These are phyloP conservation scores for Naematelia encephala DNA, from an alignment of 768 basidiomycete species.

Conservation along the genomic window DNA sequence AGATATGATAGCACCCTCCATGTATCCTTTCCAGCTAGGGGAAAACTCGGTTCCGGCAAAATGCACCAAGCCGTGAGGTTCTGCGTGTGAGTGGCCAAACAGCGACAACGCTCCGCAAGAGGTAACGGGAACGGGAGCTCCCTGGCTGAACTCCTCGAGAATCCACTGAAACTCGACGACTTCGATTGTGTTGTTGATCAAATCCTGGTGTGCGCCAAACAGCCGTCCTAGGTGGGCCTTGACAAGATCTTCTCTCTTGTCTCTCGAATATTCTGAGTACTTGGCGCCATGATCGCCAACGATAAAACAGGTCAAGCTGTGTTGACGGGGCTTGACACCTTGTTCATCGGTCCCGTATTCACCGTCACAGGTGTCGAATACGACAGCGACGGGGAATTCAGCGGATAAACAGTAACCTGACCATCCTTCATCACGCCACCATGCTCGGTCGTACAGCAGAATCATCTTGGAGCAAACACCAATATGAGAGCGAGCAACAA, in stretches of 20 bases:
- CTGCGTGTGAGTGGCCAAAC: not conserved
- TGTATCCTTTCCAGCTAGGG: conserved; percentile 5
- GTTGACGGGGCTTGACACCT: not conserved
- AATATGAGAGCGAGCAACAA: not conserved
- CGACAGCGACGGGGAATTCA: not conserved
- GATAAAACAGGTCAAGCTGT: not conserved
- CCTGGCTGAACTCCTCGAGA: not conserved
- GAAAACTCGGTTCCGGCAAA: conserved; percentile 6
- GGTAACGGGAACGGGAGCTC: not conserved
- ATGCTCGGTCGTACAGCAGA: not conserved
- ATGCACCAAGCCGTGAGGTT: conserved; percentile 3
- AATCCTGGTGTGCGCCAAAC: not conserved
- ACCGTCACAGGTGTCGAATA: conserved; percentile 1
- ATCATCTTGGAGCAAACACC: conserved; percentile 1
- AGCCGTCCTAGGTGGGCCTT: not conserved
- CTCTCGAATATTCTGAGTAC: not conserved
- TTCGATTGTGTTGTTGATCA: not conserved
- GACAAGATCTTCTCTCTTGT: conserved; percentile 1
- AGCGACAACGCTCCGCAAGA: not conserved
- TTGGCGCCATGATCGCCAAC: not conserved
- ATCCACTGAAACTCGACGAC: conserved; percentile 4
- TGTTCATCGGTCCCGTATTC: conserved; percentile 3
- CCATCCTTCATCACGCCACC: conserved; percentile 1
- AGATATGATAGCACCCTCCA: conserved; percentile 6
- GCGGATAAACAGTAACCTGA: not conserved